Base-by-base conservation (phyloP, 768 basidiomycete genomes). In the Leccinum pellstonianum region DNA sequence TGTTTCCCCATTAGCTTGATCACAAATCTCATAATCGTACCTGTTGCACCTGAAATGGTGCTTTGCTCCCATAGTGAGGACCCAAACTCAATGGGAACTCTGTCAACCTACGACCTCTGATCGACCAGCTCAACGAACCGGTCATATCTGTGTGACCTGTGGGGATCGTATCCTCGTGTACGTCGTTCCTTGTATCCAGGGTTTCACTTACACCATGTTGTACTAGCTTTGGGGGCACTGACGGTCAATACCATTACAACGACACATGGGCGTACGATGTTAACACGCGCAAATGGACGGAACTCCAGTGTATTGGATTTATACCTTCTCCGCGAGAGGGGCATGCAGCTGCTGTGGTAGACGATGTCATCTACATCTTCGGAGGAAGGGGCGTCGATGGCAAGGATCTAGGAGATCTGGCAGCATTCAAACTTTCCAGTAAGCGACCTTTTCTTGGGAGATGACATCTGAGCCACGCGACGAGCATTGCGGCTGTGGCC, bases 191-290 rank as follows among this genome's bases (percentile, higher is more conserved):
- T 60, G n/a, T 55, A 61, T 67, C 60, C 60, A 35, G 9, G 14
- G 38, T 59, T 60, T 68, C 9, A 61, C 63, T 66, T n/a, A 59
- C 50, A 47, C 53, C n/a, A 25, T 56, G n/a, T 53, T 62, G 33
- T 56, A 10, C 41, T 56, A 95, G 92, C 53, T 98, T 99, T 66
- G 97, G 97, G 33, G 97, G 97, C 51, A 99, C 97, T 12, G 97
- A 99, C 70, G 95, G 95, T n/a, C 86, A 89, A 70, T 98, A 90
- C 75, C 97, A 98, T 71, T 99, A 99, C 77, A 99, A 98, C 73
- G 97, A 99, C 71, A 98, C 95, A 7, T 99, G 97, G 97, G 81
- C 87, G 2, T 98, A 91, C 74, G 93, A 96, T 72, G 77, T 94
- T 54, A 80, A 79, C 41, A 89, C 92, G 0, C 81, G 83, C 56